These are phyloP conservation scores for Novymonas esmeraldas DNA, from an alignment of 208 protist genomes.

Conservation along the genomic window DNA sequence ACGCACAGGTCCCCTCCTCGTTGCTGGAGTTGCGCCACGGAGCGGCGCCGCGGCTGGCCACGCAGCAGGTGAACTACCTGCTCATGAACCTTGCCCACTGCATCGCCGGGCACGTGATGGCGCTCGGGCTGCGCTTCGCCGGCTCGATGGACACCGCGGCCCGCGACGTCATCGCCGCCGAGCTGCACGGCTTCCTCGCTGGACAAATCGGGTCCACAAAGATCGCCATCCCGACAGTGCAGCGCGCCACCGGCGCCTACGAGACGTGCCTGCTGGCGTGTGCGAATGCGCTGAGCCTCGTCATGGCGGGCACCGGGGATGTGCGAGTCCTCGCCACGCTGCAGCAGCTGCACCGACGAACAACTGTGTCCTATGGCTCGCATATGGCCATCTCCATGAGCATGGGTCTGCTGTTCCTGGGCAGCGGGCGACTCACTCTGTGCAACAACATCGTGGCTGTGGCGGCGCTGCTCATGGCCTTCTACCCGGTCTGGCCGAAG, in stretches of 20 bases:
- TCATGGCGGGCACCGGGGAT: slow-evolving; percentile 95
- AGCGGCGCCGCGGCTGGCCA: slow-evolving; percentile 26
- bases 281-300: slow-evolving; percentile 62
- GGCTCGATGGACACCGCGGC: slow-evolving; percentile 72
- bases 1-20: slow-evolving; percentile 44
- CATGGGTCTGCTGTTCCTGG: slow-evolving; percentile 95
- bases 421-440: slow-evolving; percentile 90
- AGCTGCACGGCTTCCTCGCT: slow-evolving; percentile 75
- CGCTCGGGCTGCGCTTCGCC: slow-evolving; percentile 81
- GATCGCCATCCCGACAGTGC: slow-evolving; percentile 48
- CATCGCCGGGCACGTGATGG: slow-evolving; percentile 70
- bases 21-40: slow-evolving; percentile 34
- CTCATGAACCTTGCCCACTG: slow-evolving; percentile 82
- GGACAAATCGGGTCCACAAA: slow-evolving; percentile 66
- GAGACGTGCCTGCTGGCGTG: slow-evolving; percentile 76
- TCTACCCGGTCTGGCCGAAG: slow-evolving; percentile 94
- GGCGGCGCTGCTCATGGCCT: slow-evolving; percentile 91
- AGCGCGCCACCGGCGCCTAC: slow-evolving; percentile 78
- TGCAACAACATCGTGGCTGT: slow-evolving; percentile 77
- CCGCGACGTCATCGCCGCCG: slow-evolving; percentile 50
- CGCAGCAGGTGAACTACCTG: slow-evolving; percentile 73
- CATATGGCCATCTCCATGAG: slow-evolving; percentile 96
- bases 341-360: slow-evolving; percentile 61
- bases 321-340: slow-evolving; percentile 72
- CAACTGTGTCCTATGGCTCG: slow-evolving; percentile 85